Percentiles rank a stretch among this genome's conserved stretches.
Evolutionary conservation across 1,139 yeast genomes (phyloP).

Genomic region (Candida freyschussii): DNA sequence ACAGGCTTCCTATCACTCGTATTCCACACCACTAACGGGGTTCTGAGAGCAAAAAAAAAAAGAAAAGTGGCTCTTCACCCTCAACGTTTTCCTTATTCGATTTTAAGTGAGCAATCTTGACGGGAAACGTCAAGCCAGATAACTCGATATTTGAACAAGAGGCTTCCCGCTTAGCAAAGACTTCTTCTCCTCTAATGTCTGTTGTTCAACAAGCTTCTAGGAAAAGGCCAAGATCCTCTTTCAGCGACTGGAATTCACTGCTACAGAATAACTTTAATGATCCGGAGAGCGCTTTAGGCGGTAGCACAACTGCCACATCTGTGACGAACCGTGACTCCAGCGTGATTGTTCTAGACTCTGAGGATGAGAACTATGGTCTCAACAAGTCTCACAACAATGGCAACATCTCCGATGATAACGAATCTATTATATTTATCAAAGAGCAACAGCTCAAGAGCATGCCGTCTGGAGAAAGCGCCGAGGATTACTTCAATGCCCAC

Average conservation of each 20-base stretch:
- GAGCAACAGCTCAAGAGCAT: slow-evolving; percentile 11
- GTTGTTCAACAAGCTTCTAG: slow-evolving; percentile 22
- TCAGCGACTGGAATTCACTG: slow-evolving; percentile 23
- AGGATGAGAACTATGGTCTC: slow-evolving; percentile 30
- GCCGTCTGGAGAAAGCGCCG: slow-evolving; percentile 12
- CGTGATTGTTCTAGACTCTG: slow-evolving; percentile 35
- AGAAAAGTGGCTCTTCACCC: too few species aligned
- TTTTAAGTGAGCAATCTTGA: too few species aligned
- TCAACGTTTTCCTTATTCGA: too few species aligned
- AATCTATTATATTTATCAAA: slow-evolving; percentile 9
- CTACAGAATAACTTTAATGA: slow-evolving; percentile 16
- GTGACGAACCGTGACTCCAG: slow-evolving; percentile 16
- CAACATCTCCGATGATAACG: slow-evolving; percentile 10
- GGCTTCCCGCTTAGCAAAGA: too few species aligned
- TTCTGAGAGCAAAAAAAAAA: too few species aligned
- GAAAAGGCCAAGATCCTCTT: slow-evolving; percentile 31
- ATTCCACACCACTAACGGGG: too few species aligned
- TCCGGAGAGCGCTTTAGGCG: slow-evolving; percentile 1
- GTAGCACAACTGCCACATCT: slow-evolving; percentile 4
- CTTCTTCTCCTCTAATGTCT: too few species aligned
- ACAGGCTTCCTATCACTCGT: too few species aligned
- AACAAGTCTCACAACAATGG: slow-evolving; percentile 5
- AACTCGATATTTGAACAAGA: too few species aligned
- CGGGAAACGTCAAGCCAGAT: too few species aligned
- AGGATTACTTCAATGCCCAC: slow-evolving; percentile 9